Evolutionary conservation across 192 early-diverging fungal genomes (phyloP), one percentile per base, ranked within the genome.

Genomic region (Pilaira anomala): DNA sequence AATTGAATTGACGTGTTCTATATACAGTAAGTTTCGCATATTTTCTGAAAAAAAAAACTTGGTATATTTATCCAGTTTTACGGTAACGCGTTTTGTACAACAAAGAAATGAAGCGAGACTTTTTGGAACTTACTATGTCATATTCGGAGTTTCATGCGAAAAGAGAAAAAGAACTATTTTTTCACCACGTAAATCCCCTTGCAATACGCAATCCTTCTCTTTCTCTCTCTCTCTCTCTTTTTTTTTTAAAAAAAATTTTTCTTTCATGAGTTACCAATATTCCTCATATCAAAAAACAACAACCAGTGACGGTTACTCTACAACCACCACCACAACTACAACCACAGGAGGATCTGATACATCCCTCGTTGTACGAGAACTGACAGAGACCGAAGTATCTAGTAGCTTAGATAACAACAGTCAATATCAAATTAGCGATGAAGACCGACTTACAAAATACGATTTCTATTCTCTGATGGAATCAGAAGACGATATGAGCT

Each of bases 261-360:
- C n/a, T 41, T 2, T 7, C 7, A 58, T 58, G 56, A 58, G 40
- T 42, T 58, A 58, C 41, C 56, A 58, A 42, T 58, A 58, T 58
- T 21, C 29, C 2, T 42, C 33, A 22, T 24, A 41, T 9, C 16
- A 58, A 42, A 33, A 42, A 18, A 58, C 22, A 42, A 13, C 22
- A 6, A 46, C 44, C 13, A 9, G 40, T 21, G 22, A 58, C 21
- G 53, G n/a, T 30, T 55, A 55, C 18, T 33, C 30, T 0, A 55
- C n/a, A 7, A 55, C 53, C 28, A 22, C n/a, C 8, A 36, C 53
- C 16, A 55, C 9, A 28, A 55, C 16, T 2, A 3, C 33, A 36
- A 36, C 33, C 6, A 9, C 33, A 5, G 33, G 33, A 1, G 16
- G 18, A n/a, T n/a, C n/a, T 14, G 44, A 14, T 4, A 13, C 44